phyloP scores from a whole-genome alignment of 768 basidiomycete genomes.

The Ramaria sp. region DNA sequence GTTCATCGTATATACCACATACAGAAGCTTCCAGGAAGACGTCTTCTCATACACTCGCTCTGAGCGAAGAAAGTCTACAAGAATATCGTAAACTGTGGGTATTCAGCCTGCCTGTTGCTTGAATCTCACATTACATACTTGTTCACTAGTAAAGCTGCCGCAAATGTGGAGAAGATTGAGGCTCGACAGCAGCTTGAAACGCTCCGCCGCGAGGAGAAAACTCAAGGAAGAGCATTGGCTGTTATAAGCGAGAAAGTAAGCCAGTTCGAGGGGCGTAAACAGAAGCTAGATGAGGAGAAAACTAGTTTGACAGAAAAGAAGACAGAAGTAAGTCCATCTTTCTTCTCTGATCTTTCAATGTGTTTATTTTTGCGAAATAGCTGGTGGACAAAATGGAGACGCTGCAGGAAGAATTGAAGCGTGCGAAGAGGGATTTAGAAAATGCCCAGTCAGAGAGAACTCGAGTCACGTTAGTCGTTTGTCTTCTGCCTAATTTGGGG shows the following conservation, averaged over 20 bases:
- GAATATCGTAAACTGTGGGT: conserved; percentile 78
- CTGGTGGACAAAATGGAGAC: conserved; percentile 49
- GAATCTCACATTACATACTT: neutral
- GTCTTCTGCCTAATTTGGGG: neutral
- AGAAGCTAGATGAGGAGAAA: conserved; percentile 45
- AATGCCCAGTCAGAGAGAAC: conserved; percentile 77
- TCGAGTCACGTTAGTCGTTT: conserved; percentile 53
- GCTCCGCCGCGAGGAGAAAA: conserved; percentile 75
- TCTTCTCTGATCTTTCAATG: no score
- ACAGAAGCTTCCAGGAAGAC: conserved; percentile 66
- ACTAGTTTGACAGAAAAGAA: conserved; percentile 37
- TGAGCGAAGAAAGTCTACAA: conserved; percentile 75
- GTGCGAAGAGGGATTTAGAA: conserved; percentile 66
- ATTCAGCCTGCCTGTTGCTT: neutral
- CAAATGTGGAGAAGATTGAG: conserved; percentile 69
- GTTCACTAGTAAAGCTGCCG: conserved; percentile 55
- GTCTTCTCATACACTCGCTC: conserved; percentile 61
- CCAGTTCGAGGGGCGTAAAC: conserved; percentile 46
- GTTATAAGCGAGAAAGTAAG: conserved; percentile 63
- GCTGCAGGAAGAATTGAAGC: conserved; percentile 50
- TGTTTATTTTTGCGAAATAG: no score
- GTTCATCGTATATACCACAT: no score
- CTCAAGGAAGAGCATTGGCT: conserved; percentile 45
- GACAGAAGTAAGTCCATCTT: conserved; percentile 36
- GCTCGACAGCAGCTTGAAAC: conserved; percentile 83